Conservation (phyloP, 208 protist genomes). For the Acanthamoeba polyphaga region DNA sequence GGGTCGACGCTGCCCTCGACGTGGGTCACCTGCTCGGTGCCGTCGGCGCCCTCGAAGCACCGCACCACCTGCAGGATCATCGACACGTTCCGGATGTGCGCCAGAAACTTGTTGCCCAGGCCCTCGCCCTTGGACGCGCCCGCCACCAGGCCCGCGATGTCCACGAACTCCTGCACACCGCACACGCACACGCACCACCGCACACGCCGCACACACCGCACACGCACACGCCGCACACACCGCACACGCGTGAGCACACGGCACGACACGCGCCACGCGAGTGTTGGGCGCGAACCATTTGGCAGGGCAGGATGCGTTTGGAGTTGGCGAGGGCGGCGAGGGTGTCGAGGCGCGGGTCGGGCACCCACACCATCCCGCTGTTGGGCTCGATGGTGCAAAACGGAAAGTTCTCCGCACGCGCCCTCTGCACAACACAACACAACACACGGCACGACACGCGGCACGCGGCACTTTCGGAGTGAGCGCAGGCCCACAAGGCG, state of each 20-base stretch:
- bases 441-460: background rate
- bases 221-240: too few species aligned
- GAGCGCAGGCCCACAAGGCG: too few species aligned
- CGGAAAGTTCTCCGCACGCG: constrained; percentile 29
- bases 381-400: constrained; percentile 66
- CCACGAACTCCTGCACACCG: constrained; percentile 10
- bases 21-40: background rate
- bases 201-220: too few species aligned
- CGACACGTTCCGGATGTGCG: constrained; percentile 28
- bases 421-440: background rate
- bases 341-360: constrained; percentile 18
- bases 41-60: constrained; percentile 12
- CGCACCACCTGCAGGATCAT: constrained; percentile 36
- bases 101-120: constrained; percentile 51
- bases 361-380: constrained; percentile 30
- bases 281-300: background rate
- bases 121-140: constrained; percentile 36
- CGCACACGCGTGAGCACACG: too few species aligned
- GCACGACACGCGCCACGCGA: too few species aligned
- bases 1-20: constrained; percentile 33
- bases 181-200: too few species aligned
- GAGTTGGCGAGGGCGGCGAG: constrained; percentile 16
- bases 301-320: background rate
- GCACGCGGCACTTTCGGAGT: background rate
- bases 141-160: constrained; percentile 29